A percentile compares a stretch with the other conserved stretches of the same genome.
These are phyloP conservation scores for Agrocybe pediades DNA, from an alignment of 768 basidiomycete genomes.

Conservation along the genomic window DNA sequence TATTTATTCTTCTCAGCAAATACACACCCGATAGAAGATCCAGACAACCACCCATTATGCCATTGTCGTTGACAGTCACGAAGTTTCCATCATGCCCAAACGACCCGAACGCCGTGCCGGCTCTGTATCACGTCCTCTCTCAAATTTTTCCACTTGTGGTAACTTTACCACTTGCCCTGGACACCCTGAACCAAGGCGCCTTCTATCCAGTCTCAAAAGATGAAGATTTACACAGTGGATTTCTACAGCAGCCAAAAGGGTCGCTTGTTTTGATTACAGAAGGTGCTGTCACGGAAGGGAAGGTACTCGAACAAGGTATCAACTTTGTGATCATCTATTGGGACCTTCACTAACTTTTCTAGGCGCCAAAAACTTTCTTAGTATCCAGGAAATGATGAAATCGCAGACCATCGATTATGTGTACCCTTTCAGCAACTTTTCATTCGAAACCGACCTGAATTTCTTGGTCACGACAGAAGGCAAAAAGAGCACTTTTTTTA, in stretches of 20 bases:
- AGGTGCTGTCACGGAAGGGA: conserved; percentile 67
- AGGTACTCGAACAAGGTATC: conserved; percentile 55
- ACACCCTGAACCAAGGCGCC: conserved; percentile 53
- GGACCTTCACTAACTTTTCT: neutral
- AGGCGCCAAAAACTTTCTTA: conserved; percentile 67
- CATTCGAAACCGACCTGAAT: conserved; percentile 74
- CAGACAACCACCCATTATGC: conserved; percentile 65
- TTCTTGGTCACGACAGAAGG: conserved; percentile 66
- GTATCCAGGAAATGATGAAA: conserved; percentile 64
- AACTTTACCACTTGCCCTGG: conserved; percentile 61
- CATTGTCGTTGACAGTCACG: conserved; percentile 65
- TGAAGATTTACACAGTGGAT: conserved; percentile 72
- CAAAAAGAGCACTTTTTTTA: conserved; percentile 70
- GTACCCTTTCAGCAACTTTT: conserved; percentile 76
- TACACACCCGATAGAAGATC: conserved; percentile 52
- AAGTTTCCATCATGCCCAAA: conserved; percentile 52
- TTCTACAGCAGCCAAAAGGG: conserved; percentile 69
- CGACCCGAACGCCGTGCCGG: conserved; percentile 34
- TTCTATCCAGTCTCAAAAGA: conserved; percentile 73
- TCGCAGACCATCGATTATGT: conserved; percentile 70
- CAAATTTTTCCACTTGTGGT: conserved; percentile 60
- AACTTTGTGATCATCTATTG: conserved; percentile 7
- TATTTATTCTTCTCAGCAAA: neutral
- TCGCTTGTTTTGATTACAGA: conserved; percentile 67
- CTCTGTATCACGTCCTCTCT: conserved; percentile 55